phyloP scores from a whole-genome alignment of 352 stramenopile genomes.

The Peronospora belbahrii region DNA sequence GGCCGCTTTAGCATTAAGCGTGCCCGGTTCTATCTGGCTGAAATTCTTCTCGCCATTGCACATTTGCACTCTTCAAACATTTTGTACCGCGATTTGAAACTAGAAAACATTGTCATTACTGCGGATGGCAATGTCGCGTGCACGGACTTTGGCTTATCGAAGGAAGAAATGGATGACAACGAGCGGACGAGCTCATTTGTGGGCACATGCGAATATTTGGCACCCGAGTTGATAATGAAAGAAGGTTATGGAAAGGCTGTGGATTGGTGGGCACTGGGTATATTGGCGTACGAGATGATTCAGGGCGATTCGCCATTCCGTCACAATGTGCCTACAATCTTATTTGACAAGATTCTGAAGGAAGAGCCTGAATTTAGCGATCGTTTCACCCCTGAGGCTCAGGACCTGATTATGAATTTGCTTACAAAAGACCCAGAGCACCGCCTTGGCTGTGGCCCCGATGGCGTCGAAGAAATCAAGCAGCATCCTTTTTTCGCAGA shows the following conservation, averaged over 20 bases:
- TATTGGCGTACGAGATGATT: constrained; percentile 71
- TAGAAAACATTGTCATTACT: constrained; percentile 71
- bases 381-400: constrained; percentile 55
- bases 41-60: constrained; percentile 61
- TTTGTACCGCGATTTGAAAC: constrained; percentile 66
- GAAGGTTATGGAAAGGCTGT: constrained; percentile 63
- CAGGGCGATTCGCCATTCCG: constrained; percentile 67
- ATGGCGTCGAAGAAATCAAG: constrained; percentile 68
- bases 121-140: constrained; percentile 62
- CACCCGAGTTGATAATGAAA: constrained; percentile 64
- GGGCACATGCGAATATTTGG: constrained; percentile 69
- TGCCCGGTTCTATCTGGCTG: constrained; percentile 54
- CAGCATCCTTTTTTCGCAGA: constrained; percentile 57
- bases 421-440: constrained; percentile 47
- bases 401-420: constrained; percentile 53
- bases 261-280: constrained; percentile 73
- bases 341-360: constrained; percentile 77
- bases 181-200: constrained; percentile 61
- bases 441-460: constrained; percentile 46
- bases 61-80: constrained; percentile 59
- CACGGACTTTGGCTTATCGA: constrained; percentile 68
- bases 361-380: constrained; percentile 64
- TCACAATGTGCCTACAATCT: constrained; percentile 51
- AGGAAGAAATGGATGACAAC: constrained; percentile 67
- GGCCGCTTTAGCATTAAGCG: constrained; percentile 68